Percentiles rank a stretch among this genome's conserved stretches.
phyloP scores from a whole-genome alignment of 2,329 filamentous ascomycete genomes.

The Aureobasidium sp. region DNA sequence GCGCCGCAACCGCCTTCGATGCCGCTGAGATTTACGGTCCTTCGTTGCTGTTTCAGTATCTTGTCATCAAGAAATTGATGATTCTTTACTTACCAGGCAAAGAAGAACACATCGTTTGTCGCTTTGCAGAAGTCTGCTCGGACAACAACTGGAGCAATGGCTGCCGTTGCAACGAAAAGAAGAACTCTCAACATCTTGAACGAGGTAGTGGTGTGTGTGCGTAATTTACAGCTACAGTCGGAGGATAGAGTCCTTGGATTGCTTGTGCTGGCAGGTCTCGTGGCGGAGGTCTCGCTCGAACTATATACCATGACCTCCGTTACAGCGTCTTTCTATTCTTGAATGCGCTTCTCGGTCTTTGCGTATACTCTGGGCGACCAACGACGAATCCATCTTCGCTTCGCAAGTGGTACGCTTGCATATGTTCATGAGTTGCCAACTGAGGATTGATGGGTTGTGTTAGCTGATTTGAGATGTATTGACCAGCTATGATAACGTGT shows the following conservation, averaged over 20 bases:
- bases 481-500: neutral
- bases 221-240: too few relatives aligned
- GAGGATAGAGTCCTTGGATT: too few relatives aligned
- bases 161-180: neutral
- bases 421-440: neutral
- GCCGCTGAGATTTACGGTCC: neutral
- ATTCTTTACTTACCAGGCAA: neutral
- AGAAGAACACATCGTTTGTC: neutral
- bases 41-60: neutral
- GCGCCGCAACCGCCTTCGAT: neutral
- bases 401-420: neutral
- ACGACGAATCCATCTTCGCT: too few relatives aligned
- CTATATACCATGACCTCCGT: neutral
- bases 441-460: neutral
- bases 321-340: neutral
- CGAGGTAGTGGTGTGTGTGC: neutral
- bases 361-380: neutral
- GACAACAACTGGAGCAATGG: neutral
- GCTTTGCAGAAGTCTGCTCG: neutral
- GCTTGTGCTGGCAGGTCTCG: neutral
- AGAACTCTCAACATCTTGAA: neutral
- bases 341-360: neutral
- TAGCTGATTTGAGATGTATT: neutral
- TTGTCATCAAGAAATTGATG: neutral
- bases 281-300: neutral